Evolutionary conservation across 305 asterid genomes (phyloP).

Genomic region (Rubia balearica): DNA sequence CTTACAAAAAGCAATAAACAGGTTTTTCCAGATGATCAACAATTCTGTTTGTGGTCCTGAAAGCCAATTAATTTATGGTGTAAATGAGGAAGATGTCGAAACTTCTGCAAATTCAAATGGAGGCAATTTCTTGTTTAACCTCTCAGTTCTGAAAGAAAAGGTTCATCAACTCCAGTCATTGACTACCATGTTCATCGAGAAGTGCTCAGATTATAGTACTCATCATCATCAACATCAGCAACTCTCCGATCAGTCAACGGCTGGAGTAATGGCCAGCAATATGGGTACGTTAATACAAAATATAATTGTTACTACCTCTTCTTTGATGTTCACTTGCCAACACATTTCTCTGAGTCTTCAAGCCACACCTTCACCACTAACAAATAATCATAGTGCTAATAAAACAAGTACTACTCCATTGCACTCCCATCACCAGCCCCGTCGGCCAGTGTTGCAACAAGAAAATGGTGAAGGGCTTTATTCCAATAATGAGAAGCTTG

Average conservation of each 20-base stretch:
- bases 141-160: constrained; percentile 53
- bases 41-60: constrained; percentile 26
- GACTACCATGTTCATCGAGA: constrained; percentile 30
- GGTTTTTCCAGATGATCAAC: background rate
- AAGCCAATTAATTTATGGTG: constrained; percentile 27
- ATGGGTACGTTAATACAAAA: constrained; percentile 68
- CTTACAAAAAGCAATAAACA: background rate
- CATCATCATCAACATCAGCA: background rate
- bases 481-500: background rate
- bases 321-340: constrained; percentile 74
- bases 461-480: background rate
- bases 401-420: too few species aligned
- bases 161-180: constrained; percentile 55
- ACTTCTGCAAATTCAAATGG: constrained; percentile 22
- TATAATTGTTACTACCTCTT: constrained; percentile 56
- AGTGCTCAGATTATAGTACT: constrained; percentile 22
- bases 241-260: constrained; percentile 31
- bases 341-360: constrained; percentile 32
- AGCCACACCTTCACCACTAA: background rate
- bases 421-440: background rate
- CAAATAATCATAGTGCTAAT: background rate
- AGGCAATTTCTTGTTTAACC: constrained; percentile 41
- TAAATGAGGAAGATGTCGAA: constrained; percentile 17
- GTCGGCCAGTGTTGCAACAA: background rate
- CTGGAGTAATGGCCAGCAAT: constrained; percentile 30